These are phyloP conservation scores for Chlorella ohadii DNA, from an alignment of 139 green algal species.

Conservation along the genomic window DNA sequence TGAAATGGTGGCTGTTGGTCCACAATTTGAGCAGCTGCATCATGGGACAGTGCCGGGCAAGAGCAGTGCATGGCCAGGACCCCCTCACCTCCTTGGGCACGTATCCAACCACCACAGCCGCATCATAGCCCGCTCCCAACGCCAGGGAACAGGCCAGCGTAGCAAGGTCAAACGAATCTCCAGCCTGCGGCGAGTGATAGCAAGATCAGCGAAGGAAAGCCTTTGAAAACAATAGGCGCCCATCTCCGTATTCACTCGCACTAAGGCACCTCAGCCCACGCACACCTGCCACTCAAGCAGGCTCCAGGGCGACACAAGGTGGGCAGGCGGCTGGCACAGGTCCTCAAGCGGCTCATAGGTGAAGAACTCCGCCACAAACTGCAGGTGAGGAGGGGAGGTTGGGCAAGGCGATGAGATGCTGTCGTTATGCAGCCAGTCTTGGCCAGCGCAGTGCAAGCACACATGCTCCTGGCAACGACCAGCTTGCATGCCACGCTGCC, in stretches of 20 bases:
- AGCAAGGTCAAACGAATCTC: conserved; percentile 87
- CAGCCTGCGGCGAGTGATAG: conserved; percentile 51
- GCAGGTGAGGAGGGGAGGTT: too few relatives aligned
- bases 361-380: conserved; percentile 85
- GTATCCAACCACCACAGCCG: conserved; percentile 82
- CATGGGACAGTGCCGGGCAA: too few relatives aligned
- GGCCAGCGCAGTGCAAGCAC: too few relatives aligned
- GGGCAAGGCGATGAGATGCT: neutral
- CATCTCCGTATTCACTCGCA: too few relatives aligned
- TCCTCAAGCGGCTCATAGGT: conserved; percentile 83
- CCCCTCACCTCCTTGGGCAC: conserved; percentile 34
- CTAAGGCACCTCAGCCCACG: neutral
- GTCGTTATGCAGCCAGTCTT: too few relatives aligned
- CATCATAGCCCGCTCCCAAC: conserved; percentile 81
- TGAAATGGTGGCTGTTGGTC: too few relatives aligned
- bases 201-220: too few relatives aligned
- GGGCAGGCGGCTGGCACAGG: conserved; percentile 68
- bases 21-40: too few relatives aligned
- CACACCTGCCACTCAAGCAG: conserved; percentile 72
- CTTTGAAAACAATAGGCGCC: too few relatives aligned
- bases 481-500: neutral
- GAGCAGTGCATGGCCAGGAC: too few relatives aligned
- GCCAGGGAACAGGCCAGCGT: conserved; percentile 77
- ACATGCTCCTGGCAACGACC: neutral
- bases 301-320: conserved; percentile 73